Evolutionary conservation across 176 grass and related monocot genomes (phyloP).

Genomic region (Triticum timopheevii): DNA sequence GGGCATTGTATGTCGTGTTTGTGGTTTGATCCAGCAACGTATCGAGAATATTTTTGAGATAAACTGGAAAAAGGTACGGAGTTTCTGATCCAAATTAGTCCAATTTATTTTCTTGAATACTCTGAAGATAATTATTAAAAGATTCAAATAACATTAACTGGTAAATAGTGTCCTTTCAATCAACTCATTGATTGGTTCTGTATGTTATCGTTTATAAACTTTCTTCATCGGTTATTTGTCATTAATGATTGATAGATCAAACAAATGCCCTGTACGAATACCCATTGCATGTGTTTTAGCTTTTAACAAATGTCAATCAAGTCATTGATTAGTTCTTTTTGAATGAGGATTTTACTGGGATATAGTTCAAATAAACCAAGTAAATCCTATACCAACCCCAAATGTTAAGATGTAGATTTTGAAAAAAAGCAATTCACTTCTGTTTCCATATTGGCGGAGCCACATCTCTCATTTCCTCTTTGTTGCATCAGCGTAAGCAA

Average conservation of each 20-base stretch:
- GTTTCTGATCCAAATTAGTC: constrained; percentile 18
- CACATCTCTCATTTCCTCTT: constrained; percentile 18
- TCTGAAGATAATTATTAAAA: neutral
- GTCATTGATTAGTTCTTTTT: neutral
- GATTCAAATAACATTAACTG: neutral
- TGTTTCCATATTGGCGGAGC: neutral
- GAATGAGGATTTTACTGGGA: neutral
- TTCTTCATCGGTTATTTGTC: neutral
- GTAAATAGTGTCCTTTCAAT: neutral
- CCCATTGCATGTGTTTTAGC: neutral
- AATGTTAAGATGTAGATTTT: neutral
- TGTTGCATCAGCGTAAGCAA: constrained; percentile 41
- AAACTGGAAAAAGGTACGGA: constrained; percentile 64
- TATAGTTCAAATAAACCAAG: neutral
- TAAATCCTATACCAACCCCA: neutral
- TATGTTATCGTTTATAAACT: neutral
- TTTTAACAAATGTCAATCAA: neutral
- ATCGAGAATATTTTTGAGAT: constrained; percentile 66
- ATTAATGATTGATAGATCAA: neutral
- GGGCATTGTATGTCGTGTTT: constrained; percentile 67
- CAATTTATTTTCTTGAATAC: constrained; percentile 2
- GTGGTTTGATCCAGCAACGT: constrained; percentile 68
- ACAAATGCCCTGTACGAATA: neutral
- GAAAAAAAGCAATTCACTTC: neutral
- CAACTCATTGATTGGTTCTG: neutral